A percentile compares a stretch with the other conserved stretches of the same genome.
phyloP scores from a whole-genome alignment of 23 red algal genomes.

The Gracilaria domingensis region DNA sequence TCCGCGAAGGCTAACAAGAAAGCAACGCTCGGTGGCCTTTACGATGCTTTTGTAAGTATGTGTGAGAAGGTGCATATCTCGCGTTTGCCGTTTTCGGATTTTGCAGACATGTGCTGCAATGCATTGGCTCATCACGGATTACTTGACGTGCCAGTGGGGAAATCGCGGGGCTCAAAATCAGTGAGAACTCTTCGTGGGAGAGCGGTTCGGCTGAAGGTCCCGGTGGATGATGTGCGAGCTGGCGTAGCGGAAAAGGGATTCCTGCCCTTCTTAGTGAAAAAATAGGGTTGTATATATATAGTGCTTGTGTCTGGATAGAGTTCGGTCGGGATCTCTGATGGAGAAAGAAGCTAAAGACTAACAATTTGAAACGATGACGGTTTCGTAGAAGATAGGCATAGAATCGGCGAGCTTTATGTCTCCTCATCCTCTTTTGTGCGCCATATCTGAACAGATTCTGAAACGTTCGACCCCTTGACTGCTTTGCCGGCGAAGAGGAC shows the following conservation, averaged over 20 bases:
- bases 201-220: conserved; percentile 46
- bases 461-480: too few relatives aligned
- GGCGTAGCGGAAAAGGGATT: conserved; percentile 40
- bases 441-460: too few relatives aligned
- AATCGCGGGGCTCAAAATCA: not conserved
- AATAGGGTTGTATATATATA: not conserved
- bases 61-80: conserved; percentile 47
- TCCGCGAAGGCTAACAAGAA: not conserved
- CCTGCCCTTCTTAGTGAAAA: conserved; percentile 42
- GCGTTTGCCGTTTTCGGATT: conserved; percentile 42
- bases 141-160: conserved; percentile 29
- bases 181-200: conserved; percentile 30
- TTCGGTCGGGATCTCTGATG: too few relatives aligned
- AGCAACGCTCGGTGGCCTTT: conserved; percentile 59
- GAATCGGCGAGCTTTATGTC: too few relatives aligned
- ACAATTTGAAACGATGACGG: too few relatives aligned
- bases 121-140: conserved; percentile 73
- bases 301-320: too few relatives aligned
- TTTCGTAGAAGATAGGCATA: too few relatives aligned
- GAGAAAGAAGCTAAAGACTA: too few relatives aligned
- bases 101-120: conserved; percentile 75
- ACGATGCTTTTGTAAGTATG: conserved; percentile 40
- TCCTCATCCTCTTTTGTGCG: too few relatives aligned
- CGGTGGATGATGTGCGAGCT: conserved; percentile 52
- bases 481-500: too few relatives aligned